These are phyloP conservation scores for Mucor ambiguus DNA, from an alignment of 371 early-diverging fungal genomes.

Conservation along the genomic window DNA sequence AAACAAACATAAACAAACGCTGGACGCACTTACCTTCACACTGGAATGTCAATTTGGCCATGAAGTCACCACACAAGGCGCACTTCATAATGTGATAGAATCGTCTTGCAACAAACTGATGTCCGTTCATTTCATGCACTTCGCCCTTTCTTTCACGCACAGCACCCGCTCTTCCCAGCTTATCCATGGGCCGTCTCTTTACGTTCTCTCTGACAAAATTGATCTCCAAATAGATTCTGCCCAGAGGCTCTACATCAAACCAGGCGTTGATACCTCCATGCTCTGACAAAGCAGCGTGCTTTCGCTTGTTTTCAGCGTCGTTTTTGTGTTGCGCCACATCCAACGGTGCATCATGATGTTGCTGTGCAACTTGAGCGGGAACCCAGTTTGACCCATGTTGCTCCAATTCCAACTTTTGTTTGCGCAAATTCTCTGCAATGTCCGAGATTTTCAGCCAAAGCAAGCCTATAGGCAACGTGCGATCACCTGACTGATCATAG, in stretches of 20 bases:
- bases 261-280: conserved; percentile 63
- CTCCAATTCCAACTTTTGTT: conserved; percentile 57
- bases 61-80: conserved; percentile 88
- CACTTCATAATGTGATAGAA: conserved; percentile 94
- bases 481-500: conserved; percentile 69
- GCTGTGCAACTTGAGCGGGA: conserved; percentile 38
- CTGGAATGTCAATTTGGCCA: conserved; percentile 84
- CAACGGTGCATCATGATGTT: conserved; percentile 16
- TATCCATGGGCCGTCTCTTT: conserved; percentile 62
- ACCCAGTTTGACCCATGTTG: conserved; percentile 48
- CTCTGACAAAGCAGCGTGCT: conserved; percentile 10
- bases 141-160: conserved; percentile 83
- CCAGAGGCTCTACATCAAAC: conserved; percentile 93
- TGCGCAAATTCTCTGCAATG: conserved; percentile 72
- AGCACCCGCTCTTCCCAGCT: conserved; percentile 83
- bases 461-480: conserved; percentile 69
- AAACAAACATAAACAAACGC: not conserved
- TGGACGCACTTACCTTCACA: conserved; percentile 71
- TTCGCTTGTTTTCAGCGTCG: not conserved
- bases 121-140: conserved; percentile 82
- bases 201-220: conserved; percentile 61
- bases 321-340: not conserved
- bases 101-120: conserved; percentile 81
- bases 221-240: conserved; percentile 79
- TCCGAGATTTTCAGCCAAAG: conserved; percentile 83